These are phyloP conservation scores for Fusarium citri DNA, from an alignment of 2,329 filamentous ascomycete genomes.

Conservation along the genomic window DNA sequence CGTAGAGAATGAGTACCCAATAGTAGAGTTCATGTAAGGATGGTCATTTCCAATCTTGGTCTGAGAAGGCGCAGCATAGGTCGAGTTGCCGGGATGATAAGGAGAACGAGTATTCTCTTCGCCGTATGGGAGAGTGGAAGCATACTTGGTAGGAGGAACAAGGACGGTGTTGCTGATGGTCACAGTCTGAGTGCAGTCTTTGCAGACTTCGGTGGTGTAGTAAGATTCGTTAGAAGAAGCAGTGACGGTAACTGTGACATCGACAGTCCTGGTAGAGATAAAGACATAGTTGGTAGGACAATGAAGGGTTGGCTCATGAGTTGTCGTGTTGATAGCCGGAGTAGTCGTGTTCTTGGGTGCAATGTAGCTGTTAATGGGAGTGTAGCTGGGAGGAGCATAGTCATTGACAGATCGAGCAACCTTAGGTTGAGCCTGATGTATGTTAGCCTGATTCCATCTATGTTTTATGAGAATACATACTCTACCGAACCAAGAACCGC, in stretches of 20 bases:
- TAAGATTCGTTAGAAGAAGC: conserved; percentile 42
- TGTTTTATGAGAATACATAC: conserved; percentile 20
- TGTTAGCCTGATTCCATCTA: conserved; percentile 13
- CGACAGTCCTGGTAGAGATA: conserved; percentile 49
- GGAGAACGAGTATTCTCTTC: conserved; percentile 16
- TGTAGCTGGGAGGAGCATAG: conserved; percentile 20
- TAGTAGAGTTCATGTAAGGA: conserved; percentile 36
- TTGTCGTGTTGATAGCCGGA: conserved; percentile 19
- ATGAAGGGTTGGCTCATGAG: conserved; percentile 18
- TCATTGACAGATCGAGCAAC: conserved; percentile 11
- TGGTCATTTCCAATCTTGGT: conserved; percentile 20
- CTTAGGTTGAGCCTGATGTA: conserved; percentile 9
- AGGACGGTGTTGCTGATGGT: conserved; percentile 19
- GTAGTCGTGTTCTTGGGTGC: conserved; percentile 31
- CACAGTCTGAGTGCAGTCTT: conserved; percentile 23
- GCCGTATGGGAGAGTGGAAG: conserved; percentile 28
- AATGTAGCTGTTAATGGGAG: conserved; percentile 10
- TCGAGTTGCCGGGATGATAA: conserved; percentile 25
- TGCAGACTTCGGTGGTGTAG: conserved; percentile 29
- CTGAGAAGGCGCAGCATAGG: conserved; percentile 12
- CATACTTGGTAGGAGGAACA: conserved; percentile 23
- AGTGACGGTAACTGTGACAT: conserved; percentile 52
- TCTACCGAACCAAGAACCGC: conserved; percentile 27
- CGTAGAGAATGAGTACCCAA: conserved; percentile 19
- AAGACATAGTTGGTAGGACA: conserved; percentile 44